Evolutionary conservation across 257 asterid species (phyloP).

Genomic region (Henckelia pumila): DNA sequence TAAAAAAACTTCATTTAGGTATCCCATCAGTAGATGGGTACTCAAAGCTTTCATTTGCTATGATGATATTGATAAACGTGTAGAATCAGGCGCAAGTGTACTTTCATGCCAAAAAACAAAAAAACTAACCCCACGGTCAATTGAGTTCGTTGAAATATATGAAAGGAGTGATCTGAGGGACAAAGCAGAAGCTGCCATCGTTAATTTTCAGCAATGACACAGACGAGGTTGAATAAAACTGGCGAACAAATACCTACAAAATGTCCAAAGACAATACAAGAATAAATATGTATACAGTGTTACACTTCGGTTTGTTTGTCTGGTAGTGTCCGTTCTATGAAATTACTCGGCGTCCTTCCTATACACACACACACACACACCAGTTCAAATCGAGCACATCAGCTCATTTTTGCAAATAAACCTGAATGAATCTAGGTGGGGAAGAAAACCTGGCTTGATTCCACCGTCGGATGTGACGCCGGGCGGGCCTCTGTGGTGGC

Average conservation of each 20-base stretch:
- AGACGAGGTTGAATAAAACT: conserved; percentile 1
- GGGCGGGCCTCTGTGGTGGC: not conserved
- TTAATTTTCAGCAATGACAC: not conserved
- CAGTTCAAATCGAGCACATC: not conserved
- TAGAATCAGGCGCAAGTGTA: not conserved
- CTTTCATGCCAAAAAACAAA: not conserved
- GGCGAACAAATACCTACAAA: not conserved
- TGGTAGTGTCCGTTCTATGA: not conserved
- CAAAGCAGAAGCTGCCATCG: conserved; percentile 51
- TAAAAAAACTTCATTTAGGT: too few species aligned
- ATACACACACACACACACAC: not conserved
- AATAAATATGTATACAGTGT: too few species aligned
- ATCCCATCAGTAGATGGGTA: not conserved
- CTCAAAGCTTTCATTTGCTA: not conserved
- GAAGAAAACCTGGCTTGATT: not conserved
- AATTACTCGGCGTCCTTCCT: not conserved
- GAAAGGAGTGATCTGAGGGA: conserved; percentile 42
- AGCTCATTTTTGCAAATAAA: not conserved
- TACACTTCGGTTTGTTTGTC: not conserved
- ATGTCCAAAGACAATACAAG: not conserved
- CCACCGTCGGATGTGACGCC: not conserved
- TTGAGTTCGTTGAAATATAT: conserved; percentile 26
- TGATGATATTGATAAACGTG: not conserved
- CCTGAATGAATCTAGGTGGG: not conserved
- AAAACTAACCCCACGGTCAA: conserved; percentile 43